Base-by-base conservation (phyloP, 2,329 filamentous ascomycete genomes). In the Curvularia hawaiiensis region DNA sequence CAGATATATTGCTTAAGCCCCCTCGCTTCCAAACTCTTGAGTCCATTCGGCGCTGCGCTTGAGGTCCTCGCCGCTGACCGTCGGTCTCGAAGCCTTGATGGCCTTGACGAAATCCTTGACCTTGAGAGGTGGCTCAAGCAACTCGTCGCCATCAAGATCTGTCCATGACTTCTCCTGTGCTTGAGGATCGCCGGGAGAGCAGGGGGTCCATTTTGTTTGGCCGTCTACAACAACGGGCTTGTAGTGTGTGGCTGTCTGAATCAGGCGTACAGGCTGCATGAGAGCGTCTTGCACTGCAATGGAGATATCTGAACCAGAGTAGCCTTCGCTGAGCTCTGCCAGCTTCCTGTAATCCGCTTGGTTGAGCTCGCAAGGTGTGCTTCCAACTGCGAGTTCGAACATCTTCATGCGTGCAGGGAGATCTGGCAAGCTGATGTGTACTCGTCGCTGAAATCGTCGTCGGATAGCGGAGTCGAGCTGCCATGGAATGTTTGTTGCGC, bases 401-500 rank as follows among this genome's bases (percentile, higher is more conserved):
- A 97, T 97, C 70, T 85, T 92, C 73, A 93, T 93, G 60, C 95
- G 86, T 24, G 94, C 95, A 16, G 91, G 89, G 41, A 88, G 71
- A 74, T 99, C 95, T 7, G 95, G 95, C 44, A 99, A 80, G 64
- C 90, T 92, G 77, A 99, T 99, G 78, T 99, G 95, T 28, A 99
- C 93, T 79, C 95, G 85, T 68, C 95, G 85, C 78, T 99, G 96
- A 82, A 99, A 99, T 72, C 95, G 91, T 77, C 95, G 87, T 67
- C 95, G 89, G 69, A 99, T 99, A 67, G 95, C 95, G 11, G 92
- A 90, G 76, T 99, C 95, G 48, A 99, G 84, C 82, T 99, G 94
- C 95, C 95, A 99, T 18, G 95, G 95, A 61, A 99, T 98, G 75
- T 99, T 99, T 55, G 95, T 99, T 52, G 95, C 95, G 59, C 95